phyloP scores from a whole-genome alignment of 257 asterid species.

The Nemophila menziesii region DNA sequence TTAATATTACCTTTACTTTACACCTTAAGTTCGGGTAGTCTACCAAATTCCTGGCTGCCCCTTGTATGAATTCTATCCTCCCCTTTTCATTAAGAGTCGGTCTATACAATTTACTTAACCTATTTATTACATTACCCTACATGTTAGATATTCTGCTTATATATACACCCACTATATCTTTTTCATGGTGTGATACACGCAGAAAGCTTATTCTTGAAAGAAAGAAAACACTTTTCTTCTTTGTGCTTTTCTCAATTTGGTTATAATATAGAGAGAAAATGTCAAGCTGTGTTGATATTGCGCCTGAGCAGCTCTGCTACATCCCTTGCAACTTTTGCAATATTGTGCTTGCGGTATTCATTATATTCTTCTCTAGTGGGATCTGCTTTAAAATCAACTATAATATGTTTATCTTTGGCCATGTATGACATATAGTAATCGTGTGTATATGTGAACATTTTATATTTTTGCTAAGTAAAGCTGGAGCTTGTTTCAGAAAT shows the following conservation, averaged over 20 bases:
- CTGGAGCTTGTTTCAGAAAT: constrained; percentile 29
- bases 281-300: constrained; percentile 38
- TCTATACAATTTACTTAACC: neutral
- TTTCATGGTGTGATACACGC: constrained; percentile 7
- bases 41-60: too few species aligned
- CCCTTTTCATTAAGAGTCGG: neutral
- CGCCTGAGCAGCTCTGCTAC: constrained; percentile 65
- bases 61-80: constrained; percentile 5
- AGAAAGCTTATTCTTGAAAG: constrained; percentile 6
- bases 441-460: constrained; percentile 1
- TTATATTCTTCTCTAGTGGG: constrained; percentile 15
- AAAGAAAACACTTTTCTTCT: neutral
- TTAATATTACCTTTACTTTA: too few species aligned
- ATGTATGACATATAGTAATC: neutral
- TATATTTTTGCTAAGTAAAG: constrained; percentile 32
- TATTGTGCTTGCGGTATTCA: constrained; percentile 78
- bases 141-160: constrained; percentile 3
- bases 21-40: too few species aligned
- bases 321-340: constrained; percentile 91
- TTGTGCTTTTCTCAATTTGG: neutral
- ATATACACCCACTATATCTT: constrained; percentile 2
- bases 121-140: neutral
- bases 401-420: neutral
- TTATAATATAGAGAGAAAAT: constrained; percentile 3
- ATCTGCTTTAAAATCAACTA: constrained; percentile 23